Evolutionary conservation across 1,139 yeast genomes (phyloP), one percentile per base, ranked within the genome.

Genomic region (Saccharomycopsis hybrid): DNA sequence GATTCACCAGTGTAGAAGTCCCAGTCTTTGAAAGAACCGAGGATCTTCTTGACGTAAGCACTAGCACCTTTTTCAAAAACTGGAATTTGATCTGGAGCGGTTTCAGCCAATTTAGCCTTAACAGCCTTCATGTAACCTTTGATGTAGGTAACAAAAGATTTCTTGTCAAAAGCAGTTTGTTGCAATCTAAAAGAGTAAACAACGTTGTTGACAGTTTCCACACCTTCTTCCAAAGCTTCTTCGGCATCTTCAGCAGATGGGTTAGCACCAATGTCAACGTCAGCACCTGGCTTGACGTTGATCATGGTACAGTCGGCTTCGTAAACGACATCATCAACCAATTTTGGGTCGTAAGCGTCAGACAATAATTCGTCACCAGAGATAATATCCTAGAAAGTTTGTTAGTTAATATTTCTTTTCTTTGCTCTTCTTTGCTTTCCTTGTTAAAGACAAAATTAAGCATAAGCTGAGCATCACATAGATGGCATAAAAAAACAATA

Each of bases 1-100:
- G 96, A 85, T 79, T 92, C 97, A 79, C 98, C 98, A 62, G 96
- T 92, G 89, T 74, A 92, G 82, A 92, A 92, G 69, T 92, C 98
- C 95, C 94, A 92, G 81, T 92, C 98, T 71, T 83, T 84, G 92
- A 92, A 92, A 73, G 89, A 84, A 64, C 82, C 85, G 65, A 92
- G 72, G 62, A 92, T 85, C 81, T 92, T 94, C 86, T 94, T 92
- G 74, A 86, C 95, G 80, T 88, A 90, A 62, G 86, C 74, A 62
- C 82, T 78, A 63, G 98, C 98, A 71, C 97, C 97, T 80, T 90
- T 90, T 82, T 90, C 97, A 73, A 92, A 92, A 60, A 71, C 75
- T 66, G 85, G 82, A 64, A 92, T 80, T 62, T 76, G 78, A 50
- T 90, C 97, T 68, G 98, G 97, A 76, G 80, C 71, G 63, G 77